phyloP scores from a whole-genome alignment of 2,329 filamentous ascomycete species.

The Lasiodiplodia gonubiensis region DNA sequence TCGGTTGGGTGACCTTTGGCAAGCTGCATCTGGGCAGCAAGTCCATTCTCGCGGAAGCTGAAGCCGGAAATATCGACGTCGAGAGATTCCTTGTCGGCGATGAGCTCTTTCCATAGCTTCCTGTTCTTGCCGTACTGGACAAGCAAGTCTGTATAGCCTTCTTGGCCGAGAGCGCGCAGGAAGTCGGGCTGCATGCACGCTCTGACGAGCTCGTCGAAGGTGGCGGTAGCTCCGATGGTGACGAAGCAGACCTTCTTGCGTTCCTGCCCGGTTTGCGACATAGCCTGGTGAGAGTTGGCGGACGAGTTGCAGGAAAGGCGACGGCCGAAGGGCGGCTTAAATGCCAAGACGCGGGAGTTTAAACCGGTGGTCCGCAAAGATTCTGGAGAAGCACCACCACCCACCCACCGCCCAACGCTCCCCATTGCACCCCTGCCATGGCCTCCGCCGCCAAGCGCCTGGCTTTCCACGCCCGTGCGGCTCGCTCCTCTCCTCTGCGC shows the following conservation, averaged over 20 bases:
- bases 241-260: conserved; percentile 70
- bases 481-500: conserved; percentile 1
- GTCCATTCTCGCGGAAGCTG: conserved; percentile 66
- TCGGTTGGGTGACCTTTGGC: conserved; percentile 51
- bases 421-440: conserved; percentile 26
- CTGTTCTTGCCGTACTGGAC: conserved; percentile 80
- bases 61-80: conserved; percentile 62
- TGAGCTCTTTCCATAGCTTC: conserved; percentile 51
- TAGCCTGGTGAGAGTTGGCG: background rate
- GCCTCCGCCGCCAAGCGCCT: conserved; percentile 27
- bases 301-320: background rate
- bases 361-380: conserved; percentile 24
- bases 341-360: conserved; percentile 24
- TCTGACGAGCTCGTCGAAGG: conserved; percentile 74
- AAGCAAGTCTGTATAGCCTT: conserved; percentile 72
- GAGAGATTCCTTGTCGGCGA: conserved; percentile 24
- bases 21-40: conserved; percentile 64
- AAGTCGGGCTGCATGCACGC: conserved; percentile 68
- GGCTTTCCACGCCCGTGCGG: conserved; percentile 22
- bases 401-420: conserved; percentile 2
- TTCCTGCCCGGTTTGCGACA: background rate
- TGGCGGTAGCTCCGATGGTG: conserved; percentile 89
- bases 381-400: conserved; percentile 26
- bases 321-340: background rate
- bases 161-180: conserved; percentile 62